Percentiles rank a stretch among this genome's conserved stretches.
These are phyloP conservation scores for Syzygium grande DNA, from an alignment of 345 rosid species.

Conservation along the genomic window DNA sequence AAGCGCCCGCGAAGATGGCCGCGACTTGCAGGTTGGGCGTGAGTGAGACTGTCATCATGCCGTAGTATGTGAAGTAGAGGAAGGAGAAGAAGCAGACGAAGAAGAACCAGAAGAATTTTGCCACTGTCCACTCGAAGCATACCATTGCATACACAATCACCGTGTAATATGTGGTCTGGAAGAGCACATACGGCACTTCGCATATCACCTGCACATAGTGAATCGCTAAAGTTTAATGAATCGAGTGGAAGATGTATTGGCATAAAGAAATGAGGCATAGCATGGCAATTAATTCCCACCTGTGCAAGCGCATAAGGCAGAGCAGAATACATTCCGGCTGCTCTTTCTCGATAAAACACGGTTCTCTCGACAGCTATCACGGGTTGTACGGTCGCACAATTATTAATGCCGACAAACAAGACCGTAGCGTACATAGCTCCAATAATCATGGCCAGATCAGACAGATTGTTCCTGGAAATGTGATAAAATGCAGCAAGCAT, in stretches of 20 bases:
- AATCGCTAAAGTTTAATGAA: neutral
- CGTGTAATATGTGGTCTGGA: slow-evolving; percentile 59
- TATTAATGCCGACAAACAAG: slow-evolving; percentile 56
- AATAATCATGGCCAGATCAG: slow-evolving; percentile 47
- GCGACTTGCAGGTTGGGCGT: slow-evolving; percentile 90
- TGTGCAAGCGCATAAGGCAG: slow-evolving; percentile 67
- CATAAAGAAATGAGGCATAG: neutral
- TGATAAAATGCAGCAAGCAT: neutral
- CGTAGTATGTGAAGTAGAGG: slow-evolving; percentile 95
- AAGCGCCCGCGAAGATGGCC: slow-evolving; percentile 69
- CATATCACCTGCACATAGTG: slow-evolving; percentile 44
- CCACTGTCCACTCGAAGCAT: slow-evolving; percentile 62
- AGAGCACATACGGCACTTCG: slow-evolving; percentile 66
- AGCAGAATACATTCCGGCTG: slow-evolving; percentile 74
- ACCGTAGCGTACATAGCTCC: slow-evolving; percentile 74
- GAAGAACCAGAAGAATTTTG: slow-evolving; percentile 84
- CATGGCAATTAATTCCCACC: slow-evolving; percentile 11
- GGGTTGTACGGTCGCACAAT: slow-evolving; percentile 62
- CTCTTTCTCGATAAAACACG: slow-evolving; percentile 69
- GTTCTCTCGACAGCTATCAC: slow-evolving; percentile 63
- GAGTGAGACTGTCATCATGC: slow-evolving; percentile 86
- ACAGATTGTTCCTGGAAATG: slow-evolving; percentile 29
- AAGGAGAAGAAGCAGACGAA: slow-evolving; percentile 70
- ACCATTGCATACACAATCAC: slow-evolving; percentile 74
- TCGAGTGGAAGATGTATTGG: neutral